Base-by-base conservation (phyloP, 1,284 basidiomycete genomes). In the Anthracocystis setariae region DNA sequence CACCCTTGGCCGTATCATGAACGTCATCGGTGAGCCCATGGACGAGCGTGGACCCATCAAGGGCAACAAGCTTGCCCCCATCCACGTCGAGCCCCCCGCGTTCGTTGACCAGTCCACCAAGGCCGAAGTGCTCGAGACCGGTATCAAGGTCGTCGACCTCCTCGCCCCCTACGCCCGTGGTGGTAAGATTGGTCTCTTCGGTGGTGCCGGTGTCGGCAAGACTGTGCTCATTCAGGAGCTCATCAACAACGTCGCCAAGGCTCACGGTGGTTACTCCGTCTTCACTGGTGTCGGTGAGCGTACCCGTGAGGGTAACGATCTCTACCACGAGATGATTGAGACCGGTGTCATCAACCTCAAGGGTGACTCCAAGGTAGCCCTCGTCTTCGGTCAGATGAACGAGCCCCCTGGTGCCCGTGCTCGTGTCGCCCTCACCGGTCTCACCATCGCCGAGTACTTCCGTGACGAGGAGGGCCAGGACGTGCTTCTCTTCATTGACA, bases 381-480 rank as follows among this genome's bases (percentile, higher is more conserved):
- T 98, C 76, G 95, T 98, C 80, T 98, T 98, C 88, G 95, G 95
- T 88, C 95, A 98, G 88, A 98, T 98, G 95, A 98, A 98, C 88
- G 95, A 98, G 88, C 95, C 95, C 85, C 95, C 95, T 82, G 95
- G 95, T 90, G 95, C 95, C 82, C 94, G 95, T 91, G 95, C 95
- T 84, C 95, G 95, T 92, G 95, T 98, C 83, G 95, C 95, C 73
- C 90, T 98, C 82, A 98, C 95, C 81, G 95, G 95, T 86, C 88
- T 98, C 71, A 98, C 95, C 84, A 96, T 98, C 79, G 95, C 95
- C 80, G 95, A 98, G 87, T 98, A 98, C 88, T 98, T 98, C 95
- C 94, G 95, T 91, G 95, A 98, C 84, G 94, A 98, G 87, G 94
- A 98, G 87, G 95, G 95, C 78, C 95, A 98, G 87, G 95, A 98